Percentiles rank a stretch among this genome's conserved stretches.
These are phyloP conservation scores for Dacryopinax spathularia DNA, from an alignment of 768 basidiomycete genomes.

Conservation along the genomic window DNA sequence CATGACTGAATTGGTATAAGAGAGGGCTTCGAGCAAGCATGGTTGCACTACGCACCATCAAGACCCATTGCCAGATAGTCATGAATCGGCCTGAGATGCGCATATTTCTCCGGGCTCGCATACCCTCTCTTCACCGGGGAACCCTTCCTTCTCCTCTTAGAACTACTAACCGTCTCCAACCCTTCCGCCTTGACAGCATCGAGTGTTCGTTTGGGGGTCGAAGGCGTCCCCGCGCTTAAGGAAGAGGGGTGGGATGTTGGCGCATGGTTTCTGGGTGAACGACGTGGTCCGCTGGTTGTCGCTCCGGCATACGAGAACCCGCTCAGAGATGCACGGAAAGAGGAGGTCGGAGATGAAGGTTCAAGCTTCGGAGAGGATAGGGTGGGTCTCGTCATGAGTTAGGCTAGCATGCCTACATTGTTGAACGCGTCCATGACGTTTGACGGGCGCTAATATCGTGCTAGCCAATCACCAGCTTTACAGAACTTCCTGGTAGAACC, in stretches of 20 bases:
- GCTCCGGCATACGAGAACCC: neutral
- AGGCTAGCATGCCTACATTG: too few species aligned
- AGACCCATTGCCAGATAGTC: conserved; percentile 42
- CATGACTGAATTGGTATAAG: conserved; percentile 34
- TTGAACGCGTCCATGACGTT: too few species aligned
- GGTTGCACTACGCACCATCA: conserved; percentile 35
- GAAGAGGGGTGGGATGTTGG: neutral
- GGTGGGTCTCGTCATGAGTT: too few species aligned
- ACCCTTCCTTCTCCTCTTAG: neutral
- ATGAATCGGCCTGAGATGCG: conserved; percentile 36
- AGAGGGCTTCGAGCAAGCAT: neutral
- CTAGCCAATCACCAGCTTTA: too few species aligned
- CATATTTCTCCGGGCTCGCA: conserved; percentile 38
- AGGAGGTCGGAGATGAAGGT: neutral
- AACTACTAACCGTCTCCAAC: neutral
- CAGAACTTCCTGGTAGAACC: too few species aligned
- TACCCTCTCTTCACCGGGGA: conserved; percentile 27
- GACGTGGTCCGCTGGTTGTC: neutral
- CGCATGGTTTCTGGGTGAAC: neutral
- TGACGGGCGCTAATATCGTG: too few species aligned
- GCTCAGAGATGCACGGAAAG: neutral
- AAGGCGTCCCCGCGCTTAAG: neutral
- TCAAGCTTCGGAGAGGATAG: neutral
- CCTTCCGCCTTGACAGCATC: neutral
- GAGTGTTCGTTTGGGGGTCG: neutral